Evolutionary conservation across 2,329 filamentous ascomycete genomes (phyloP).

Genomic region (Graphilbum sp.): DNA sequence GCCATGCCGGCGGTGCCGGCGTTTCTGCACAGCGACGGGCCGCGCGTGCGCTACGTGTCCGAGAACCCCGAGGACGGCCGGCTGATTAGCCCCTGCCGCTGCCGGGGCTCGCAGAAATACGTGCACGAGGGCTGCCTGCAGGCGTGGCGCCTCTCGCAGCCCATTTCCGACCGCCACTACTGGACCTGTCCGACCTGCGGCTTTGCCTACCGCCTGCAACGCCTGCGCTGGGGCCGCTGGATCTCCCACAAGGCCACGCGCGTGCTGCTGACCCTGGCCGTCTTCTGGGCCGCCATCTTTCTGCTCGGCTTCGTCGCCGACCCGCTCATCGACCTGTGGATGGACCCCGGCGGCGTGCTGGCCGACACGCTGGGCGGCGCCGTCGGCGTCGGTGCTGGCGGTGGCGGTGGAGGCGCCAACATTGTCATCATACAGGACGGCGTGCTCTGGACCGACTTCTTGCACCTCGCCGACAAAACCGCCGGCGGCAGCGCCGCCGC

Average conservation of each 20-base stretch:
- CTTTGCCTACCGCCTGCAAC: slow-evolving; percentile 65
- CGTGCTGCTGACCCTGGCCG: slow-evolving; percentile 50
- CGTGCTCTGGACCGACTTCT: too few species aligned
- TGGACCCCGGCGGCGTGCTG: slow-evolving; percentile 57
- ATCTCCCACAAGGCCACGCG: slow-evolving; percentile 52
- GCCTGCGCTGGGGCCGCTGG: slow-evolving; percentile 58
- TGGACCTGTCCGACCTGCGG: slow-evolving; percentile 81
- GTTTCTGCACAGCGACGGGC: slow-evolving; percentile 13
- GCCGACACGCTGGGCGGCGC: slow-evolving; percentile 28
- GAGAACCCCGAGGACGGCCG: slow-evolving; percentile 58
- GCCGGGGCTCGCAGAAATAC: slow-evolving; percentile 84
- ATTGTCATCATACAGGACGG: slow-evolving; percentile 13
- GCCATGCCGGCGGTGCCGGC: slow-evolving; percentile 13
- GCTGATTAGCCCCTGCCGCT: slow-evolving; percentile 78
- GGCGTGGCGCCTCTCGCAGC: slow-evolving; percentile 64
- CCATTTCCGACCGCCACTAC: slow-evolving; percentile 49
- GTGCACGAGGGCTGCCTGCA: slow-evolving; percentile 85
- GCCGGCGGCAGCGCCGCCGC: not conserved
- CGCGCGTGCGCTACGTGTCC: slow-evolving; percentile 44
- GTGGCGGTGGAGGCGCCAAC: too few species aligned
- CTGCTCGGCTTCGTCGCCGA: slow-evolving; percentile 82
- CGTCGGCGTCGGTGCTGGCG: slow-evolving; percentile 14
- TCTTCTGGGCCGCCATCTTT: slow-evolving; percentile 61
- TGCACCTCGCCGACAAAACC: too few species aligned
- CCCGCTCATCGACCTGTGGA: slow-evolving; percentile 76